Conservation (phyloP, 1,284 basidiomycete species). For the Vanrija sp. region DNA sequence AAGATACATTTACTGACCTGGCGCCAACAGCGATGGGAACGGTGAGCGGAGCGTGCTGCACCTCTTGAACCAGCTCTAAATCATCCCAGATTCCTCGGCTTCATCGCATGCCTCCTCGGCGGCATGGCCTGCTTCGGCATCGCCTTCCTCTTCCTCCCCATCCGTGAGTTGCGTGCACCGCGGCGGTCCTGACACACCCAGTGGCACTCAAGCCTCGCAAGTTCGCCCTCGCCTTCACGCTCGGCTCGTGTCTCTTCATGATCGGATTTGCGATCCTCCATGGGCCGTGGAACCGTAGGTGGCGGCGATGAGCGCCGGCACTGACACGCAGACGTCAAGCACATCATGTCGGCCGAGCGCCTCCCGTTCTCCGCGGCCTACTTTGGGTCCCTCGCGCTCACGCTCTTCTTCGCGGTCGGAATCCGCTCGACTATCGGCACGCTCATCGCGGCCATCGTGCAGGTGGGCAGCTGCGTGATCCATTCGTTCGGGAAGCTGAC, state of each 20-base stretch:
- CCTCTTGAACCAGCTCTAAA: neutral
- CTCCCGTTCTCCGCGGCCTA: constrained; percentile 84
- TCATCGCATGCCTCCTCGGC: constrained; percentile 82
- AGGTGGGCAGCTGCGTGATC: constrained; percentile 55
- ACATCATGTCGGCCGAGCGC: constrained; percentile 76
- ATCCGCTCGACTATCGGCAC: constrained; percentile 77
- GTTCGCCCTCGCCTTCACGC: constrained; percentile 81
- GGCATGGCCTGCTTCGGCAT: constrained; percentile 94
- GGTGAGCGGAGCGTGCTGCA: constrained; percentile 17
- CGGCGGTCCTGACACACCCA: constrained; percentile 10
- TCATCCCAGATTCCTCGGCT: constrained; percentile 73
- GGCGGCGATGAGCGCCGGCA: no score
- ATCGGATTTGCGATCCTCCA: constrained; percentile 56
- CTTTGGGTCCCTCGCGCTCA: constrained; percentile 71
- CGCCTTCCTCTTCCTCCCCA: constrained; percentile 83
- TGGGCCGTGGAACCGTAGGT: constrained; percentile 47
- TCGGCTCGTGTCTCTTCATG: constrained; percentile 38
- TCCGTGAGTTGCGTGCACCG: constrained; percentile 47
- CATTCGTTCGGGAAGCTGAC: no score
- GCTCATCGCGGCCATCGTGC: constrained; percentile 70
- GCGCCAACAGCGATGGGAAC: constrained; percentile 38
- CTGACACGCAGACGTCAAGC: constrained; percentile 65
- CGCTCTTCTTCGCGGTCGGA: constrained; percentile 82
- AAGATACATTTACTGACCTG: neutral
- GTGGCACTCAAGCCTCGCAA: constrained; percentile 78